These are phyloP conservation scores for Cryptosporidium felis DNA, from an alignment of 169 alveolate genomes.

Conservation along the genomic window DNA sequence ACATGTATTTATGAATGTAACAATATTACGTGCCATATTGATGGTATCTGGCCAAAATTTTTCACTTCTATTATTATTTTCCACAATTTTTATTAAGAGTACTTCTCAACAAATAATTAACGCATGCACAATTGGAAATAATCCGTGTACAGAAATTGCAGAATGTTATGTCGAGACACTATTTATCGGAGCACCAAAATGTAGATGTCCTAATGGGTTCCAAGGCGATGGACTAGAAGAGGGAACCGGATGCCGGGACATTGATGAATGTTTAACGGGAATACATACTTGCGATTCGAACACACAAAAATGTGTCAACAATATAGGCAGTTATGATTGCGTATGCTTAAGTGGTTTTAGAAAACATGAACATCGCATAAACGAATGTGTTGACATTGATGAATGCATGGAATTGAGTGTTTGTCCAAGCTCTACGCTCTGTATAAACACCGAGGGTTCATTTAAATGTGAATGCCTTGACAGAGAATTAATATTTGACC, in stretches of 20 bases:
- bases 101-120: constrained; percentile 35
- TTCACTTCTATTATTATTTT: not conserved
- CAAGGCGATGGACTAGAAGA: constrained; percentile 73
- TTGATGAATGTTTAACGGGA: constrained; percentile 74
- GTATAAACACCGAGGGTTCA: constrained; percentile 74
- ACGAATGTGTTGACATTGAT: constrained; percentile 73
- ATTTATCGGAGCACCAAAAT: constrained; percentile 74
- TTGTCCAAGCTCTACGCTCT: constrained; percentile 71
- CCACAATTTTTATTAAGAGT: not conserved
- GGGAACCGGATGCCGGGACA: constrained; percentile 74
- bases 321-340: constrained; percentile 74
- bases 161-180: constrained; percentile 64
- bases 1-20: constrained; percentile 10
- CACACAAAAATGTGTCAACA: constrained; percentile 71
- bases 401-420: constrained; percentile 74
- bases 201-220: constrained; percentile 74
- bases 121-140: constrained; percentile 70
- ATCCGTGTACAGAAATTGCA: constrained; percentile 61
- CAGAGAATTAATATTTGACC: constrained; percentile 68
- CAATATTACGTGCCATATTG: not conserved
- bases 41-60: not conserved
- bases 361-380: constrained; percentile 69
- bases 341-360: constrained; percentile 72
- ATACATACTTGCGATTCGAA: constrained; percentile 66
- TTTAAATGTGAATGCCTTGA: constrained; percentile 74